A percentile compares a stretch with the other conserved stretches of the same genome.
phyloP scores from a whole-genome alignment of 2,329 filamentous ascomycete species.

The Periconia digitata region DNA sequence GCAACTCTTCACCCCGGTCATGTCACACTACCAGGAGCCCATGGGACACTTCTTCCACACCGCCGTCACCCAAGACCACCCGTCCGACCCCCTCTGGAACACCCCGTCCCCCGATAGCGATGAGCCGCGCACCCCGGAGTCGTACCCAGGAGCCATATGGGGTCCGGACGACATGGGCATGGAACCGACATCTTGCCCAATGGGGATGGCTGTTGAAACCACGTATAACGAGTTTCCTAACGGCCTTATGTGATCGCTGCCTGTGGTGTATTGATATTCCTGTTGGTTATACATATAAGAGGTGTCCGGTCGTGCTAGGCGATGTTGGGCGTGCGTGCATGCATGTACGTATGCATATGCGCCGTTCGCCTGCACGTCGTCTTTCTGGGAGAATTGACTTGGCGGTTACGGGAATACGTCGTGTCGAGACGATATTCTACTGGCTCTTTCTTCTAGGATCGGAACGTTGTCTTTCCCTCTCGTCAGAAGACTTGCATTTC shows the following conservation, averaged over 20 bases:
- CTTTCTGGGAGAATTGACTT: too few species aligned
- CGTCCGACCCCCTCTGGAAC: constrained; percentile 24
- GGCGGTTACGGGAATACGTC: too few species aligned
- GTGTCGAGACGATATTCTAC: too few species aligned
- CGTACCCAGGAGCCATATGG: constrained; percentile 8
- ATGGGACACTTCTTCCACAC: constrained; percentile 12
- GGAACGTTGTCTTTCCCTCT: too few species aligned
- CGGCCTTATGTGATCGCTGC: neutral
- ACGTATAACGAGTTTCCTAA: neutral
- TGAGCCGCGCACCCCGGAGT: constrained; percentile 24
- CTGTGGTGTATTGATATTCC: too few species aligned
- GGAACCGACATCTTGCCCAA: neutral
- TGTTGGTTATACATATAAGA: neutral
- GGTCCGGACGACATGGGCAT: constrained; percentile 10
- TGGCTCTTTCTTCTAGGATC: too few species aligned
- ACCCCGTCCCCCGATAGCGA: constrained; percentile 21
- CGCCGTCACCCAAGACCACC: constrained; percentile 8
- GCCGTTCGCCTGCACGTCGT: too few species aligned
- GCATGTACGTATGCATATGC: too few species aligned
- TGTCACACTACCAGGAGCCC: neutral
- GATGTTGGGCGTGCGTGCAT: too few species aligned
- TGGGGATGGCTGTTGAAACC: neutral
- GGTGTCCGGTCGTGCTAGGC: neutral
- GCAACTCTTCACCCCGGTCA: neutral
- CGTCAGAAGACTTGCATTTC: too few species aligned